Evolutionary conservation across 164 flowering plant genomes (phyloP), one percentile per base, ranked within the genome.

Genomic region (Magnolia officinalis): DNA sequence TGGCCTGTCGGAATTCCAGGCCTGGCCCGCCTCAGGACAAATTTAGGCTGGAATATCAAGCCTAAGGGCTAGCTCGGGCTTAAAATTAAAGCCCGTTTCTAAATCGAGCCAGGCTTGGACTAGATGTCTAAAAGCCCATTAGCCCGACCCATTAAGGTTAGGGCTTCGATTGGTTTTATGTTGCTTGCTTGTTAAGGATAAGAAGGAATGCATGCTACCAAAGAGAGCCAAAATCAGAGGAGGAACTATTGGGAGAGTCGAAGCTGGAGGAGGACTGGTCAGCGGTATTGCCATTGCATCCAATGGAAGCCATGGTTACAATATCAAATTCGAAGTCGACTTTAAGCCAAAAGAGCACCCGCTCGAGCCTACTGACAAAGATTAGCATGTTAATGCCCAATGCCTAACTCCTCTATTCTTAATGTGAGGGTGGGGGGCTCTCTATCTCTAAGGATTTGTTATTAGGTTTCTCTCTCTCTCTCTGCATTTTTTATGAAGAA

Each of bases 321-420:
- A 65, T 49, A 64, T 80, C 10, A 87, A 84, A 65, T 31, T 76
- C 0, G 79, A 84, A 6, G 21, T 70, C 0, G 87, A 82, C 66
- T 88, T 89, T 69, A 68, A 66, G 74, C 83, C 83, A 45, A 81
- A 78, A 31, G 78, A 72, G 26, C 80, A 78, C 69, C 80, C 80
- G 1, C 72, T 75, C 14, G 78, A 81, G 78, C 83, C 83, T 1
- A 55, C 71, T 1, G 76, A 81, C 31, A 74, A 78, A 50, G 82
- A 80, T 63, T 72, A 81, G 2, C 93, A 91, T 0, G 87, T 90
- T 24, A 86, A 79, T 89, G 93, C 77, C 93, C 93, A 19, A 82
- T 89, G 79, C 85, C 86, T 2, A 76, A 81, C 73, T 84, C 93
- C 51, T 84, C 90, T 52, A 66, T 84, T 59, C 78, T 85, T 18